Evolutionary conservation across 1,139 yeast species (phyloP), one percentile per base, ranked within the genome.

Genomic region (Kodamaea plutei): DNA sequence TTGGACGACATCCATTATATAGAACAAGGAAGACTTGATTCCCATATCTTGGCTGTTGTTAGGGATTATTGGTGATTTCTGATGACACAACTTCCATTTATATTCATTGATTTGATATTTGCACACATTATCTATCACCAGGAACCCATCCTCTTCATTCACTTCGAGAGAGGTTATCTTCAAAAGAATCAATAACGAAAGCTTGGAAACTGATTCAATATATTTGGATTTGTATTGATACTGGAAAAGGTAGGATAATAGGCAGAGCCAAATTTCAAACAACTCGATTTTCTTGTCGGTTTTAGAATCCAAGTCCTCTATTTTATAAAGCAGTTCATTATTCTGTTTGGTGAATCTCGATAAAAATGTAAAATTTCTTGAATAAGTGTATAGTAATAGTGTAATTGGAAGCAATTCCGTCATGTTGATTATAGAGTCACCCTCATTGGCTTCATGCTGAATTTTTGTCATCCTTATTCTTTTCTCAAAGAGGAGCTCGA

Each of bases 61-160:
- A 4, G 66, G 66, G 2, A 67, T 44, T 11, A 61, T 40, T 1
- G 73, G 72, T 5, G 39, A 25, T 31, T 54, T 57, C 30, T 66
- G 73, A 37, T 61, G 73, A 28, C 69, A 61, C 26, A 66, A 40
- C 37, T 66, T 67, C 68, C 70, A 65, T 30, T 54, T 54, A 37
- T 52, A 57, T 38, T 66, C 73, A 33, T 67, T 54, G 14, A 68
- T 58, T 15, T 48, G 49, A 21, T 43, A 48, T 1, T 44, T 35
- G 7, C 45, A 36, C 4, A 59, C 37, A 8, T 37, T 37, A 4
- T 45, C 40, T n/a, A 50, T 31, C 3, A 38, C 30, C 3, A 30
- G 21, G 15, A 24, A 26, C 4, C 33, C 40, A 15, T 31, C 36
- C 4, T 23, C 17, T 13, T 19, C 24, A 4, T 44, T 36, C 4